These are phyloP conservation scores for Saturnispora sekii DNA, from an alignment of 805 yeast genomes.

Conservation along the genomic window DNA sequence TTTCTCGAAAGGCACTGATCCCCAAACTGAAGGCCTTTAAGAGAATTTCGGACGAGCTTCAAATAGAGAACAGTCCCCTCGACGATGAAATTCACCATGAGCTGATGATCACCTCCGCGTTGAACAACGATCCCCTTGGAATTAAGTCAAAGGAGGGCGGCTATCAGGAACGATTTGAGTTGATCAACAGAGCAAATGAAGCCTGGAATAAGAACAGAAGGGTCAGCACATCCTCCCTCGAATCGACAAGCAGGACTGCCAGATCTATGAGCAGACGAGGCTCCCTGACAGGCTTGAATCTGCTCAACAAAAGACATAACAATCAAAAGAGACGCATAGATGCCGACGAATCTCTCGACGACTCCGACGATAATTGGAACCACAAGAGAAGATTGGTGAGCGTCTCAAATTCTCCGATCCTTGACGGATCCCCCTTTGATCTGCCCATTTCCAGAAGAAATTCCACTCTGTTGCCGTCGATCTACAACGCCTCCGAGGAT, in stretches of 20 bases:
- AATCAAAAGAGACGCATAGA: constrained; percentile 1
- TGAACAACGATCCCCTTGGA: constrained; percentile 19
- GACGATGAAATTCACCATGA: constrained; percentile 29
- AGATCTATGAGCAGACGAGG: constrained; percentile 8
- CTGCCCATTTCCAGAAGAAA: constrained; percentile 16
- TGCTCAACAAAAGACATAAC: not conserved
- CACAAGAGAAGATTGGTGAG: constrained; percentile 11
- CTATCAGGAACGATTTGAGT: constrained; percentile 24
- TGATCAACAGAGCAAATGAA: constrained; percentile 28
- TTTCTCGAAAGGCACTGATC: constrained; percentile 21
- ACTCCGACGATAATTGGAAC: constrained; percentile 9
- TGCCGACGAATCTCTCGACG: not conserved
- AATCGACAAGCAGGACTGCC: constrained; percentile 4
- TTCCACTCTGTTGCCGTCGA: constrained; percentile 17
- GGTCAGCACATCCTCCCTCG: constrained; percentile 13
- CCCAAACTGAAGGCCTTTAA: constrained; percentile 29
- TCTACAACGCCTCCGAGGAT: constrained; percentile 25
- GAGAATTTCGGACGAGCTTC: constrained; percentile 27
- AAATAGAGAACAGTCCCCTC: constrained; percentile 27
- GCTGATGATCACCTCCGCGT: constrained; percentile 24
- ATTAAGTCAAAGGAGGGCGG: not conserved
- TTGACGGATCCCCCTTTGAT: constrained; percentile 7
- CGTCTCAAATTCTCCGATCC: constrained; percentile 13
- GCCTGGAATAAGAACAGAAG: constrained; percentile 26
- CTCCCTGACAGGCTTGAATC: not conserved